Base-by-base conservation (phyloP, 768 basidiomycete species). In the Suillus subalutaceus region DNA sequence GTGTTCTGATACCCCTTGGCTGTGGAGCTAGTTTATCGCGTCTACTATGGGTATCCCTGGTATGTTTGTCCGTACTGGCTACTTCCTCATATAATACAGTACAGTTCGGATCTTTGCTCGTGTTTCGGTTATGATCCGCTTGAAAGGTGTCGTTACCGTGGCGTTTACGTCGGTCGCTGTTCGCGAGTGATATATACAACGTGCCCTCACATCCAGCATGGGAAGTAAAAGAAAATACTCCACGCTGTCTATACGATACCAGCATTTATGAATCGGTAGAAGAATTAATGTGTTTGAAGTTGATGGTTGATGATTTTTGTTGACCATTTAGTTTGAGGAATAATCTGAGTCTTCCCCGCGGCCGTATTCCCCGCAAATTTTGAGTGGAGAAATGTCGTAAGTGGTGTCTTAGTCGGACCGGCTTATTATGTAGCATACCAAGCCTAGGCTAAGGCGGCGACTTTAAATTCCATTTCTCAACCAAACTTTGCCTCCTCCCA, bases 21-120 rank as follows among this genome's bases (percentile, higher is more conserved):
- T 61, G 65, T 65, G 65, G 43, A 55, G 37, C 66, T 77, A 77
- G 77, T 66, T 78, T 77, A 78, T 73, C 68, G 74, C 71, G 69
- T 76, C 70, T 72, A 77, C 71, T 77, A 77, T 72, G 75, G 71
- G 67, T 74, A 72, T 67, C 53, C 55, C 55, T 70, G 68, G 70
- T 71, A 67, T 73, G 70, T 71, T 63, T 68, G 71, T 66, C 62
- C 65, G 62, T 62, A 62, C 53, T 52, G 58, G 65, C 65, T 68
- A 60, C 64, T 63, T 65, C 66, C 64, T 72, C 73, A 73, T 70
- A 66, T 74, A 77, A 75, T 73, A 71, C 62, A 2, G 66, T 65
- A 59, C 63, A 65, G 32, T 44, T 66, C 68, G 72, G 72, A 73
- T 67, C 61, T 40, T 62, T 61, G 62, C 61, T 64, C 61, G 40